A percentile compares a stretch with the other conserved stretches of the same genome.
Conservation (phyloP, 768 basidiomycete species). For the Rhodotorula diobovata region DNA sequence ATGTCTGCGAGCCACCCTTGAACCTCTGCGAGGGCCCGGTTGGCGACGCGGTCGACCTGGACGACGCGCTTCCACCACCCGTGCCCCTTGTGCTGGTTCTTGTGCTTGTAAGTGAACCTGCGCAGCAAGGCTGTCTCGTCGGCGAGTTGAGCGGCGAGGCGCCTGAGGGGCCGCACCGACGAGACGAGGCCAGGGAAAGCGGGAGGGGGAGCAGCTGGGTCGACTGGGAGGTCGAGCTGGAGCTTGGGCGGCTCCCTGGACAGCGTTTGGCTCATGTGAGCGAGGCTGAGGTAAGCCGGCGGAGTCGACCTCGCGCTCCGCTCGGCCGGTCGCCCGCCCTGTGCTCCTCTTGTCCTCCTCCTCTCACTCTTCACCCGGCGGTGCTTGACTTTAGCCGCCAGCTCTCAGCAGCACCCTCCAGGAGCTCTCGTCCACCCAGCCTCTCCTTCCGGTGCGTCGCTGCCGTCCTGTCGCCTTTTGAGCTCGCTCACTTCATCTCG, state of each 20-base stretch:
- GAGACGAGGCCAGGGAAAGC: slow-evolving; percentile 35
- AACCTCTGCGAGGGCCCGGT: slow-evolving; percentile 11
- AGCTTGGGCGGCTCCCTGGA: not conserved
- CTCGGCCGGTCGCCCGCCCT: not conserved
- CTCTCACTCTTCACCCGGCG: too few species aligned
- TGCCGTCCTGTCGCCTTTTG: not conserved
- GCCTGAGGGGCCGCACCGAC: slow-evolving; percentile 30
- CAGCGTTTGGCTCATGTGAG: not conserved
- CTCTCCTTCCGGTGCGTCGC: not conserved
- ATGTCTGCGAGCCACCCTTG: slow-evolving; percentile 5
- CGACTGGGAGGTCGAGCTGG: not conserved
- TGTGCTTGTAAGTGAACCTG: slow-evolving; percentile 40
- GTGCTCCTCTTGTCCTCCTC: too few species aligned
- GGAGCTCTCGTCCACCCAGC: too few species aligned
- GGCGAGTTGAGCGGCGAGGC: slow-evolving; percentile 5
- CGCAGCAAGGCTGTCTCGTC: slow-evolving; percentile 24
- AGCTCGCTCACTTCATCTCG: not conserved
- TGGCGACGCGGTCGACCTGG: slow-evolving; percentile 12
- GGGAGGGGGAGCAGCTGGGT: not conserved
- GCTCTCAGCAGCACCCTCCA: too few species aligned
- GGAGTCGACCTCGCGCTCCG: not conserved
- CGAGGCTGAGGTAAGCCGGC: not conserved
- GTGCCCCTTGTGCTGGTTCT: slow-evolving; percentile 36
- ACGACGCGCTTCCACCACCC: slow-evolving; percentile 34
- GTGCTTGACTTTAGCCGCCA: too few species aligned